These are phyloP conservation scores for Harringtonia aguacate DNA, from an alignment of 2,329 filamentous ascomycete species.

Conservation along the genomic window DNA sequence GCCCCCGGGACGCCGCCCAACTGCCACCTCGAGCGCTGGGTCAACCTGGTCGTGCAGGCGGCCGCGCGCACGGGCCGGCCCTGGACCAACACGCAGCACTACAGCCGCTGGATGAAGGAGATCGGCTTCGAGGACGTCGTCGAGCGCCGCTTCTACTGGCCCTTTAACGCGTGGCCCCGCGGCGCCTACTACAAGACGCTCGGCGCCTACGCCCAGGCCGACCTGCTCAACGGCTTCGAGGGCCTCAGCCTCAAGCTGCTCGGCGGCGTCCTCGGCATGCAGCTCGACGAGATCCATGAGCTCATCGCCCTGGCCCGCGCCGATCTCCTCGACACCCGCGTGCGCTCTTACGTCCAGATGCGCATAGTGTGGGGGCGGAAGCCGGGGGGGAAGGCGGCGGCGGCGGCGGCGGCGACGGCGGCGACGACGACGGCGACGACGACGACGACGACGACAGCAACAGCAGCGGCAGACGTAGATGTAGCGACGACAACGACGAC, in stretches of 20 bases:
- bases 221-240: slow-evolving; percentile 14
- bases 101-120: slow-evolving; percentile 12
- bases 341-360: no score
- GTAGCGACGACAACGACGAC: no score
- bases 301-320: no score
- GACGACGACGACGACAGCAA: no score
- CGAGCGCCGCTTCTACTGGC: slow-evolving; percentile 12
- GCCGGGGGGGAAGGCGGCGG: no score
- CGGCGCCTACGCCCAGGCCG: slow-evolving; percentile 13
- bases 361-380: no score
- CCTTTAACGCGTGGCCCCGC: slow-evolving; percentile 15
- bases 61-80: slow-evolving; percentile 11
- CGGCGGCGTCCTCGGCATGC: slow-evolving; percentile 14
- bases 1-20: slow-evolving; percentile 12
- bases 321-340: no score
- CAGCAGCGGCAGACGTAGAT: no score
- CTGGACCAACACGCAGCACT: slow-evolving; percentile 13
- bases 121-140: slow-evolving; percentile 13
- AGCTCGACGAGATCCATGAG: no score
- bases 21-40: slow-evolving; percentile 15
- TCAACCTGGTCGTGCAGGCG: slow-evolving; percentile 12
- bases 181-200: slow-evolving; percentile 13
- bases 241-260: slow-evolving; percentile 16
- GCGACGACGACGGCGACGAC: no score
- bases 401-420: no score